Evolutionary conservation across 257 asterid genomes (phyloP), one percentile per base, ranked within the genome.

Genomic region (Dorcoceras hygrometricum): DNA sequence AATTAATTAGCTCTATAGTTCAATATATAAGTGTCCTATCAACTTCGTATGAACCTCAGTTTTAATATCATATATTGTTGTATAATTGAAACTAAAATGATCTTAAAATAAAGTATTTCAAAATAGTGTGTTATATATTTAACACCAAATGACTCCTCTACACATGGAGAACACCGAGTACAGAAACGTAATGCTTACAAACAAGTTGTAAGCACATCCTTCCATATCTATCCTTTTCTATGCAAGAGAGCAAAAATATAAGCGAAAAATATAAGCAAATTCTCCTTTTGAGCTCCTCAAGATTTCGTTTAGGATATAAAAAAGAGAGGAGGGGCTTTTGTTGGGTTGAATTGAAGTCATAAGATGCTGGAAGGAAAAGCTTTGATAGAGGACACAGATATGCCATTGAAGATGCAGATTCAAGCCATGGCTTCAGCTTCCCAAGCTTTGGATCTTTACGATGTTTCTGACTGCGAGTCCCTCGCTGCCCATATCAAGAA

Each of bases 321-420:
- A 27, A 29, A 4, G 8, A 61, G 46, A 8, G 24, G n/a, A n/a
- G n/a, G n/a, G 43, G n/a, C 12, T 62, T 36, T 62, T 11, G 50
- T 39, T 7, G 3, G 26, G 4, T 46, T 25, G 12, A 3, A 14
- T 10, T 19, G 9, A 1, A 34, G 14, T 63, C 50, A 12, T n/a
- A 68, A 60, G 51, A 77, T 78, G 87, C 50, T 83, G 70, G 91
- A 85, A 81, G 91, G 93, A 57, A 84, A 80, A 74, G 88, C 76
- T 73, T 55, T 73, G 61, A 77, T 74, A 29, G 85, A 84, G 75
- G 91, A 86, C 51, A 80, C 90, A 23, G 95, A 90, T 57, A 90
- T 90, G 97, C 92, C 96, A 51, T 36, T 80, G 83, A 89, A 84
- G 90, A 89, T 92, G 98, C 98, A 89, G 87, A 76, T 84, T 59